Evolutionary conservation across 148 eudicot species (phyloP).

Genomic region (Amaranthus palmeri): DNA sequence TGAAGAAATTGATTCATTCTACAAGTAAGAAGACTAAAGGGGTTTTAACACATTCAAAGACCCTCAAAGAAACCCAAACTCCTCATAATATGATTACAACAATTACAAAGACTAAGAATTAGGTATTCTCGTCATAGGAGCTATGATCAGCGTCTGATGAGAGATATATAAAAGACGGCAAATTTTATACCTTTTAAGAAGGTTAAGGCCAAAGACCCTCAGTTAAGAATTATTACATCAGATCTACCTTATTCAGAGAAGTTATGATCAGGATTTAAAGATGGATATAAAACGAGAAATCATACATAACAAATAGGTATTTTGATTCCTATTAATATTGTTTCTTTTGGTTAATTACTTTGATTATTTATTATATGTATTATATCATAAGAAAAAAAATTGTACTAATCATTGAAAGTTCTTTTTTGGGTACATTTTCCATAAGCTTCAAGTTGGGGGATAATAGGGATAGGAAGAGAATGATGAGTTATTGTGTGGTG

Average conservation of each 20-base stretch:
- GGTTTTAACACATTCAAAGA: constrained; percentile 35
- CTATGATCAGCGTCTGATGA: too few relatives aligned
- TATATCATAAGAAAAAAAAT: not conserved
- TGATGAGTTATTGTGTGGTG: not conserved
- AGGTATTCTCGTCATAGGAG: not conserved
- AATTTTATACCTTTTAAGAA: too few relatives aligned
- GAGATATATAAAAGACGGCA: too few relatives aligned
- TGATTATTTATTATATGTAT: constrained; percentile 5
- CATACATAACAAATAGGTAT: too few relatives aligned
- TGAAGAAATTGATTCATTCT: constrained; percentile 48
- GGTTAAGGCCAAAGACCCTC: too few relatives aligned
- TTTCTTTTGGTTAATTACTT: not conserved
- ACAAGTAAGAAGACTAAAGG: constrained; percentile 44
- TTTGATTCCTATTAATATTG: not conserved
- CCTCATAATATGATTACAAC: not conserved
- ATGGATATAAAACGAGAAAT: too few relatives aligned
- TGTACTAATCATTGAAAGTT: constrained; percentile 3
- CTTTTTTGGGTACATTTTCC: not conserved
- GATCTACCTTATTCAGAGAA: too few relatives aligned
- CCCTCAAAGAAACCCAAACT: constrained; percentile 27
- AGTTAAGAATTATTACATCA: too few relatives aligned
- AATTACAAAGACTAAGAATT: not conserved
- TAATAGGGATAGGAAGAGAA: not conserved
- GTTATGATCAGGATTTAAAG: too few relatives aligned
- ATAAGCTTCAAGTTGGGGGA: not conserved